Base-by-base conservation (phyloP, 1,284 basidiomycete genomes). In the Malassezia globosa region DNA sequence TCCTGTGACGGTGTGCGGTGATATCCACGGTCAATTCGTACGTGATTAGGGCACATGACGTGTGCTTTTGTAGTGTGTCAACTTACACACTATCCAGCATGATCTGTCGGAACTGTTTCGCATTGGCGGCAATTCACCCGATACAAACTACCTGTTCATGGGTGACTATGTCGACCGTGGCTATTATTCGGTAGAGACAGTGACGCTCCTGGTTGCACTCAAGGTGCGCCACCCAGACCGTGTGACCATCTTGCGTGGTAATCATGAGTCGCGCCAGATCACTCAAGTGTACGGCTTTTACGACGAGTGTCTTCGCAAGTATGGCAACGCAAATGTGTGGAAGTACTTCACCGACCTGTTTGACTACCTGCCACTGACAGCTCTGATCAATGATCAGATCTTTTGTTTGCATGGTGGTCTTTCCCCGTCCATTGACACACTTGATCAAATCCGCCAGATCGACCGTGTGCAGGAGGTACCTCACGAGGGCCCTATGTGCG, bases 81-180 rank as follows among this genome's bases (percentile, higher is more conserved):
- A 19, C 25, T 34, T 48, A n/a, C n/a, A n/a, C n/a, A n/a, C n/a
- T n/a, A n/a, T n/a, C n/a, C n/a, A n/a, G n/a, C 61, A 61, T 51
- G 94, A 99, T 77, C 83, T 99, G 48, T 94, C 89, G 54, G 94
- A 97, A 74, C 83, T 99, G 38, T 99, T 99, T 77, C 84, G 90
- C 48, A 97, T 99, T 72, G 92, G 94, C 46, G 94, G 92, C 54
- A 96, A 96, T 77, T 96, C 90, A 36, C 94, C 92, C 51, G 94
- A 97, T 76, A 96, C 94, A 57, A 99, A 97, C 76, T 99, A 99
- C 75, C 84, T 99, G 63, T 99, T 99, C 78, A 99, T 99, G 94
- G 94, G 94, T 37, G 92, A 99, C 78, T 97, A 96, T 71, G 94
- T 97, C 63, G 94, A 97, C 77, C 83, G 94, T 69, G 92, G 92